Evolutionary conservation across 2,329 filamentous ascomycete species (phyloP), one percentile per base, ranked within the genome.

Genomic region (Stagonosporopsis cucurbitacearum): DNA sequence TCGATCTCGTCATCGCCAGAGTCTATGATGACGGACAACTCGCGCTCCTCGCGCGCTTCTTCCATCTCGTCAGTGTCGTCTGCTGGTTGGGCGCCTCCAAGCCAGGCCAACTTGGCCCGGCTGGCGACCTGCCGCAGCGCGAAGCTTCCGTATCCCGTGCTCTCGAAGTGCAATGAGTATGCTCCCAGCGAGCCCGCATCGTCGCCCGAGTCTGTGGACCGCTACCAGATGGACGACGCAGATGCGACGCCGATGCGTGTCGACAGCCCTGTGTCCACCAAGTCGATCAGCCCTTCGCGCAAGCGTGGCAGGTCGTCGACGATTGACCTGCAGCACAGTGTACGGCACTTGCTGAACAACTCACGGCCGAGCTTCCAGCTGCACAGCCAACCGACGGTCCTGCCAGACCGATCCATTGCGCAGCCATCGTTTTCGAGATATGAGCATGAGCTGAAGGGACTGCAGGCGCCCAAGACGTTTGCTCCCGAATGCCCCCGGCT

Each of bases 241-340:
- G 71, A 74, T 54, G 66, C 65, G 15, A 68, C 65, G 6, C 64
- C 69, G 5, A 58, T 63, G 48, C 66, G 63, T 50, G 58, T 67
- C 19, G 67, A 71, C 35, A 72, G 69, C 54, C 69, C 69, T 28
- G 48, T 58, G n/a, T 57, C 63, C 9, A 61, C 60, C 33, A 53
- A 62, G 33, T 55, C 62, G 35, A 42, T 51, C 43, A 45, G 41
- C 44, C 50, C 65, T 23, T 78, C 61, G 66, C 80, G 50, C 55
- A 90, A 90, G 79, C 83, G 88, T 63, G 84, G 82, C 66, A 80
- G 86, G 46, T 81, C 85, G 7, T 88, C 86, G 13, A 52, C 49
- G 3, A 79, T 84, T 51, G 86, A 89, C 54, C 67, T 77, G 77
- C 87, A 90, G 67, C 85, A 89, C 57, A 87, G 88, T 55, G 87